phyloP scores from a whole-genome alignment of 2,329 filamentous ascomycete species.

The Aspergillus phoenicis region DNA sequence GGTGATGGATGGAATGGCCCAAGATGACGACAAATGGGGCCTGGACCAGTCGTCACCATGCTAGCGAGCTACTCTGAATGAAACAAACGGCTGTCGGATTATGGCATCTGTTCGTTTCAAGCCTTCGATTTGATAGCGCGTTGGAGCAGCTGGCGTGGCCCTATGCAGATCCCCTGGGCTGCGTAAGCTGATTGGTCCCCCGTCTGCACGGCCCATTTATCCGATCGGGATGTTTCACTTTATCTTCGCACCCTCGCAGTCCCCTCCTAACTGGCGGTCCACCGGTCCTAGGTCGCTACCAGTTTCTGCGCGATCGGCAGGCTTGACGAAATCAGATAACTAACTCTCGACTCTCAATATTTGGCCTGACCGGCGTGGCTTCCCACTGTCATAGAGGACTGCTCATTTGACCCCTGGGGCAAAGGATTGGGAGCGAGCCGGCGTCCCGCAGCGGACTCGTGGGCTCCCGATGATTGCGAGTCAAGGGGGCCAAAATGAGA shows the following conservation, averaged over 20 bases:
- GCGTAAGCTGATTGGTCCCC: not conserved
- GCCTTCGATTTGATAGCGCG: not conserved
- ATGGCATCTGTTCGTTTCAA: not conserved
- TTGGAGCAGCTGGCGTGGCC: slow-evolving; percentile 8
- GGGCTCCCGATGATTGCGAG: not conserved
- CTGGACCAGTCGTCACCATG: not conserved
- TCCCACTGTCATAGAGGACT: not conserved
- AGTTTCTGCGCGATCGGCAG: not conserved
- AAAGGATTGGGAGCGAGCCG: not conserved
- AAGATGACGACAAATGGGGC: not conserved
- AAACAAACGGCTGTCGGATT: not conserved
- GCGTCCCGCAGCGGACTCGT: not conserved
- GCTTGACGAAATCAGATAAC: not conserved
- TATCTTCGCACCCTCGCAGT: not conserved
- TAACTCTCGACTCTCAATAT: not conserved
- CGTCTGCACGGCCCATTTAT: slow-evolving; percentile 1
- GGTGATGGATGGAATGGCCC: not conserved
- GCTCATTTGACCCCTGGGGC: not conserved
- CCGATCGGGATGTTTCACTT: slow-evolving; percentile 9
- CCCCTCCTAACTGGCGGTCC: not conserved
- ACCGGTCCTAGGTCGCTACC: not conserved
- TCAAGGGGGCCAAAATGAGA: not conserved
- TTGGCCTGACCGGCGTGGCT: not conserved
- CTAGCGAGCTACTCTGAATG: not conserved
- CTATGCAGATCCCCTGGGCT: not conserved